These are phyloP conservation scores for Rhizopus delemar DNA, from an alignment of 371 early-diverging fungal genomes.

Conservation along the genomic window DNA sequence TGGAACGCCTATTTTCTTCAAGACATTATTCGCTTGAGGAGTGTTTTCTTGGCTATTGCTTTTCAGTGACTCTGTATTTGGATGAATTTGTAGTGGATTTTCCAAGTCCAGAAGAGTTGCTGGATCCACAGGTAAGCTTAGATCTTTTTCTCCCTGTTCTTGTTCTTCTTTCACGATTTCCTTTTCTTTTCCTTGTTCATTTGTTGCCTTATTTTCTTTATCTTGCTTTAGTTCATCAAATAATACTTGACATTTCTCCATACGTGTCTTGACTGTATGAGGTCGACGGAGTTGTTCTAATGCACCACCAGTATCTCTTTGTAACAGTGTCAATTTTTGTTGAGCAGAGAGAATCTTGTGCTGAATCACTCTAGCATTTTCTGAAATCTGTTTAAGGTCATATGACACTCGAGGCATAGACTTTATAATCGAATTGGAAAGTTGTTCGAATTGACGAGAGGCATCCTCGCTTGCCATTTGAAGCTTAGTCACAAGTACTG, in stretches of 20 bases:
- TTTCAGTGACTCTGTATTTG: neutral
- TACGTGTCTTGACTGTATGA: conserved; percentile 69
- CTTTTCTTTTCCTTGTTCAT: neutral
- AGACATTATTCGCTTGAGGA: conserved; percentile 17
- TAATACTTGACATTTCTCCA: conserved; percentile 53
- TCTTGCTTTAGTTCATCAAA: neutral
- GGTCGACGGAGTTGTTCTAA: conserved; percentile 66
- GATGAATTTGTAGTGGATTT: conserved; percentile 5
- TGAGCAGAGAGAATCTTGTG: conserved; percentile 51
- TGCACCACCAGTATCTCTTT: conserved; percentile 39
- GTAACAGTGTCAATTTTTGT: conserved; percentile 29
- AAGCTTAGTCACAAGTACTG: conserved; percentile 60
- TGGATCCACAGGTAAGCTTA: conserved; percentile 2
- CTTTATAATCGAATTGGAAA: conserved; percentile 51
- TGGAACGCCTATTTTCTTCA: conserved; percentile 21
- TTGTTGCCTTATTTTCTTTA: neutral
- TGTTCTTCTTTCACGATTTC: neutral
- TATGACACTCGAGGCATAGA: conserved; percentile 66
- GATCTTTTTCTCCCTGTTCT: conserved; percentile 4
- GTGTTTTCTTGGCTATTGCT: conserved; percentile 14
- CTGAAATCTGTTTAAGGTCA: conserved; percentile 63
- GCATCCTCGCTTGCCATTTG: conserved; percentile 57
- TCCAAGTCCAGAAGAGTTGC: neutral
- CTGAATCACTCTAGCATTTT: conserved; percentile 56
- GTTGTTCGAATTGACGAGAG: conserved; percentile 52